These are phyloP conservation scores for Tuber calosporum DNA, from an alignment of 495 filamentous ascomycete species.

Conservation along the genomic window DNA sequence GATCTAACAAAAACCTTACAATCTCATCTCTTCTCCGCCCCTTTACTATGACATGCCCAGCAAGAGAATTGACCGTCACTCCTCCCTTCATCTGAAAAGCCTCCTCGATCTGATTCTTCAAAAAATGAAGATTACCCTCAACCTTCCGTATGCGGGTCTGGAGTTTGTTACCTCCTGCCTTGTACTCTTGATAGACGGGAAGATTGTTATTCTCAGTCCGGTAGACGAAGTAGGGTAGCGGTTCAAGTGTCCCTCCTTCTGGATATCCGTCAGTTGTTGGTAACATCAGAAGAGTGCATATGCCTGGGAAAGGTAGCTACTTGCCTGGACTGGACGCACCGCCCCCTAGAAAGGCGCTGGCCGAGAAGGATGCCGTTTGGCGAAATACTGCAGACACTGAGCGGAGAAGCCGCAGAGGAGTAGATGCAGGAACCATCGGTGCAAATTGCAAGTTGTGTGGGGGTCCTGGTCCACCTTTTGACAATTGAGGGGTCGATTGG, in stretches of 20 bases:
- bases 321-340: background rate
- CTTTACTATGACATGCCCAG: constrained; percentile 58
- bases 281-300: background rate
- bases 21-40: constrained; percentile 43
- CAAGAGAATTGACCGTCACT: constrained; percentile 54
- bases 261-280: background rate
- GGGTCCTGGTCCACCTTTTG: background rate
- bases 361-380: background rate
- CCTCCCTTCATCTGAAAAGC: constrained; percentile 45
- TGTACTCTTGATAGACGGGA: constrained; percentile 68
- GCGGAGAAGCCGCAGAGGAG: background rate
- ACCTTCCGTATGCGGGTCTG: constrained; percentile 70
- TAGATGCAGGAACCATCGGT: background rate
- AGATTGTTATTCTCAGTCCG: constrained; percentile 64
- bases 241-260: background rate
- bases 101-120: constrained; percentile 46
- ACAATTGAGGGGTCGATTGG: background rate
- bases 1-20: constrained; percentile 40
- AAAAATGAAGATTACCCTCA: constrained; percentile 58
- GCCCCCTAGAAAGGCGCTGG: background rate
- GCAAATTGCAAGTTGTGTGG: background rate
- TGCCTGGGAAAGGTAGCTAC: background rate
- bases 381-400: background rate
- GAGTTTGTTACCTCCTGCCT: constrained; percentile 69
- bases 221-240: constrained; percentile 62